Percentiles rank a stretch among this genome's conserved stretches.
phyloP scores from a whole-genome alignment of 768 basidiomycete species.

The Psilocybe subaeruginosa region DNA sequence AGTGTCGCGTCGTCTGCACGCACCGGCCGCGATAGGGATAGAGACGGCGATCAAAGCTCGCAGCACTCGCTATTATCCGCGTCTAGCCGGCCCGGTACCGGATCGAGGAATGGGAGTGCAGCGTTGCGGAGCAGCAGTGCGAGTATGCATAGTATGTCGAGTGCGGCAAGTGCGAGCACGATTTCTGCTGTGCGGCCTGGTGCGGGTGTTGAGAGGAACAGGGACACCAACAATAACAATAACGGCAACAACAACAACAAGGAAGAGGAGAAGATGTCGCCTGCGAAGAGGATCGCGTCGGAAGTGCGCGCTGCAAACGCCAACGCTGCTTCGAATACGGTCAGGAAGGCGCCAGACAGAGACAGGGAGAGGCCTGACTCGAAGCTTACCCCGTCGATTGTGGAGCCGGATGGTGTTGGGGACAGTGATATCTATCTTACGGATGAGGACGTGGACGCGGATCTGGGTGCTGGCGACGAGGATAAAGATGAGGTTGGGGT shows the following conservation, averaged over 20 bases:
- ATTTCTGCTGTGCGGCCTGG: slow-evolving; percentile 15
- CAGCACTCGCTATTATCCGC: too few species aligned
- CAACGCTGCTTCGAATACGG: background rate
- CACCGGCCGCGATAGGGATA: background rate
- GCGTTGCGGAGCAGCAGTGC: background rate
- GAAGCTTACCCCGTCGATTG: slow-evolving; percentile 57
- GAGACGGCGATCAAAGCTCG: background rate
- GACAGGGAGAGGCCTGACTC: slow-evolving; percentile 66
- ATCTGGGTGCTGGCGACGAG: slow-evolving; percentile 15
- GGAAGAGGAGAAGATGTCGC: slow-evolving; percentile 22
- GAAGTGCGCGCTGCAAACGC: slow-evolving; percentile 25
- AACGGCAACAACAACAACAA: background rate
- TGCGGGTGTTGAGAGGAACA: background rate
- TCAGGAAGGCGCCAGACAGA: slow-evolving; percentile 18
- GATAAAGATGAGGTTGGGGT: slow-evolving; percentile 13
- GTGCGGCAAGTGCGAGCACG: slow-evolving; percentile 16
- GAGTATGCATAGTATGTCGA: slow-evolving; percentile 15
- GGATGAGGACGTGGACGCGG: slow-evolving; percentile 16
- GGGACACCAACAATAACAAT: background rate
- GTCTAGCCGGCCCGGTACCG: too few species aligned
- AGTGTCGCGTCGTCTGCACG: background rate
- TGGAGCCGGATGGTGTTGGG: slow-evolving; percentile 18
- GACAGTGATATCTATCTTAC: slow-evolving; percentile 14
- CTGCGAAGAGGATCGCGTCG: slow-evolving; percentile 30
- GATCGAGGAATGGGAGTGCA: too few species aligned